Evolutionary conservation across 768 basidiomycete genomes (phyloP).

Genomic region (Pulveroboletus sp.): DNA sequence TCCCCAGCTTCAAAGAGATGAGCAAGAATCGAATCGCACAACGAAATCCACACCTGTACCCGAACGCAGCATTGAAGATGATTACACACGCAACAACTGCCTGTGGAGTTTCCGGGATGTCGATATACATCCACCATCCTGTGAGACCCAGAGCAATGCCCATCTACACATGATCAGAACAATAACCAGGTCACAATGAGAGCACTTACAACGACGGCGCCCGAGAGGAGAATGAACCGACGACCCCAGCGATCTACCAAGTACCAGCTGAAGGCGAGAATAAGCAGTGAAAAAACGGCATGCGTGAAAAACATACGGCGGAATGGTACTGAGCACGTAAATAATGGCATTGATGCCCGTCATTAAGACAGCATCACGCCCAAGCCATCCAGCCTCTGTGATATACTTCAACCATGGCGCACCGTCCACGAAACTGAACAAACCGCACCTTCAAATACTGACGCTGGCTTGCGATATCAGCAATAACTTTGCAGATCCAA

Average conservation of each 20-base stretch:
- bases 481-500: neutral
- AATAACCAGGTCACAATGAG: neutral
- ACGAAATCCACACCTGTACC: conserved; percentile 55
- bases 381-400: conserved; percentile 91
- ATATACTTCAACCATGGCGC: conserved; percentile 8
- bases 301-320: conserved; percentile 55
- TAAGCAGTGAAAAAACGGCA: conserved; percentile 6
- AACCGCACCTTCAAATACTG: conserved; percentile 82
- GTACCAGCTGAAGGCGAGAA: conserved; percentile 64
- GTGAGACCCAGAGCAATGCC: conserved; percentile 71
- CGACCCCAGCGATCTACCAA: conserved; percentile 91
- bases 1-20: conserved; percentile 53
- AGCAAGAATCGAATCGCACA: neutral
- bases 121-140: conserved; percentile 93
- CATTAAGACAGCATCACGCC: conserved; percentile 91
- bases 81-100: conserved; percentile 89
- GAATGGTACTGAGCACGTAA: conserved; percentile 74
- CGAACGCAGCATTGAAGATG: conserved; percentile 90
- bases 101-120: conserved; percentile 77
- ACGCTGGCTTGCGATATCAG: conserved; percentile 42
- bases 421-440: neutral
- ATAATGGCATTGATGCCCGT: conserved; percentile 89
- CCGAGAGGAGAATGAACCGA: conserved; percentile 78
- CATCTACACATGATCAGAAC: conserved; percentile 50
- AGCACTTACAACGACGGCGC: conserved; percentile 66